Base-by-base conservation (phyloP, 2,329 filamentous ascomycete species). In the Coniochaeta ligniaria region DNA sequence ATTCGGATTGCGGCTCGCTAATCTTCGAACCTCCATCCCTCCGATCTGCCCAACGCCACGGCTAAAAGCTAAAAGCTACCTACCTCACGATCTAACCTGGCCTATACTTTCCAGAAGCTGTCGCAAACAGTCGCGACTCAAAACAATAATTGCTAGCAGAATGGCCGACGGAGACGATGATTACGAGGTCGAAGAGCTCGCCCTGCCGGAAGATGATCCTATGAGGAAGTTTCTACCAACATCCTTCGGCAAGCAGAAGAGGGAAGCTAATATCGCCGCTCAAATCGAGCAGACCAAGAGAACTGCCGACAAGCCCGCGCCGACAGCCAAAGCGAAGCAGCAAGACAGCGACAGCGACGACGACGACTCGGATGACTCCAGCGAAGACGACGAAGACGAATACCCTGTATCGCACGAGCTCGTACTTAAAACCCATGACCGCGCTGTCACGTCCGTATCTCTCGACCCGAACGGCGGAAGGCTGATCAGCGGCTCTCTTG, bases 331-430 rank as follows among this genome's bases (percentile, higher is more conserved):
- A 36, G 65, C 70, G 61, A 70, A 66, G 60, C 67, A 69, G 55
- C 65, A 66, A 61, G 73, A 75, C 35, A 31, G 80, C 60, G 82
- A 84, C 41, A 76, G 73, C 64, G 73, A 75, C 54, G 70, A 76
- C 58, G 71, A 78, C 66, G 71, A 74, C 60, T 77, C 78, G 50
- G 81, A 85, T 56, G 80, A 82, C 24, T 84, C 86, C 57, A 80
- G 85, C 28, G 83, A 85, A 57, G 80, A 92, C 24, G 90, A 93
- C 33, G 90, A 90, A 56, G 92, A 96, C 68, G 91, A 96, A 67
- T 97, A 88, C 65, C 95, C 95, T 1, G 86, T 96, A 14, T 96
- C 95, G 6, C 95, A 99, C 72, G 93, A 97, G 75, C 83, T 99
- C 72, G 79, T 96, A 31, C 81, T 98, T 71, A 96, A 96, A 75